Conservation (phyloP, 345 rosid species). For the Brassica cretica region DNA sequence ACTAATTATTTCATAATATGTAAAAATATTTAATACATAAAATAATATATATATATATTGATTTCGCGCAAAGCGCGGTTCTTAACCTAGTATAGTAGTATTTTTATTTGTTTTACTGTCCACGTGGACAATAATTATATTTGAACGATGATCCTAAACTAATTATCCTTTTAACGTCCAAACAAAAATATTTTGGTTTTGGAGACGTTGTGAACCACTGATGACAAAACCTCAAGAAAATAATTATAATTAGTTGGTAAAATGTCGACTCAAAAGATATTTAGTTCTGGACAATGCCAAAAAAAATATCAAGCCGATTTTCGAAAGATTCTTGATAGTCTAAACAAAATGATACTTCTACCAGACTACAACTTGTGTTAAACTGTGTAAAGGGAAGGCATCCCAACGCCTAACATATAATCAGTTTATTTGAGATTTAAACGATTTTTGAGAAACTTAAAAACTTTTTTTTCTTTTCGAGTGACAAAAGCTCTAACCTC, state of each 20-base stretch:
- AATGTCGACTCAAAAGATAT: slow-evolving; percentile 9
- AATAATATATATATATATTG: no score
- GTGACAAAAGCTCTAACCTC: neutral
- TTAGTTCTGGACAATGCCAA: neutral
- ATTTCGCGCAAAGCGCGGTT: no score
- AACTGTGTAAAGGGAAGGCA: slow-evolving; percentile 7
- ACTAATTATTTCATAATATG: no score
- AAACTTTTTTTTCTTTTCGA: no score
- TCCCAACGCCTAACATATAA: neutral
- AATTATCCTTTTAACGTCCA: neutral
- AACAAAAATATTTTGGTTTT: slow-evolving; percentile 11
- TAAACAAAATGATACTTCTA: slow-evolving; percentile 3
- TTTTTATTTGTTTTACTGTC: neutral
- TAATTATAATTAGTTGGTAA: neutral
- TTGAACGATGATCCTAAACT: neutral
- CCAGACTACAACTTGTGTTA: neutral
- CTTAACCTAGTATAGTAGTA: no score
- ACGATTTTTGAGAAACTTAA: neutral
- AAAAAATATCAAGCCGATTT: slow-evolving; percentile 1
- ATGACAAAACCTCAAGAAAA: neutral
- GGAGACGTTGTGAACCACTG: neutral
- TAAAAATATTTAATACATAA: no score
- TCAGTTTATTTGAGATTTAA: neutral
- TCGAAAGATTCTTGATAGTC: neutral
- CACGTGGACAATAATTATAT: neutral